These are phyloP conservation scores for Lachnellula willkommii DNA, from an alignment of 2,329 filamentous ascomycete species.

Conservation along the genomic window DNA sequence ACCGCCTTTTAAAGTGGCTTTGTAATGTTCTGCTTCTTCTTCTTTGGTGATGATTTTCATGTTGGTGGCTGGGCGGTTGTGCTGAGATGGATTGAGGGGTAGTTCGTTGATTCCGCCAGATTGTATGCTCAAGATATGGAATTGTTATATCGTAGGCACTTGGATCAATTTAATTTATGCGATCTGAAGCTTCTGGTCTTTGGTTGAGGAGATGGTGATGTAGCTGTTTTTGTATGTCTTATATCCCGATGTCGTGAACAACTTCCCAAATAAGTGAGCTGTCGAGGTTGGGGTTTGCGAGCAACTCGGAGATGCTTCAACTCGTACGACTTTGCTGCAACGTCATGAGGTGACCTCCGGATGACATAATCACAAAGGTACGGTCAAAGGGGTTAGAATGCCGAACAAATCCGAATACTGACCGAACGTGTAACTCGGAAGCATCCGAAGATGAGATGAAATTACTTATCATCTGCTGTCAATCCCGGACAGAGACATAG, in stretches of 20 bases:
- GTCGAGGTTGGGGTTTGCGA: neutral
- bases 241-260: neutral
- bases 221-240: neutral
- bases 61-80: slow-evolving; percentile 2
- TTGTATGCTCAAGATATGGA: neutral
- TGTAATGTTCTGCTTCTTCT: slow-evolving; percentile 84
- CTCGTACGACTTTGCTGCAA: neutral
- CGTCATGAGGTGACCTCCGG: neutral
- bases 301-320: neutral
- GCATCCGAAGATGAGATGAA: too few species aligned
- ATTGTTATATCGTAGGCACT: neutral
- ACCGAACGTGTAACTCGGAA: neutral
- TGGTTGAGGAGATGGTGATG: neutral
- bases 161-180: neutral
- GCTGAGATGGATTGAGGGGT: neutral
- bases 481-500: too few species aligned
- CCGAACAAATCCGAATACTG: neutral
- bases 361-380: neutral
- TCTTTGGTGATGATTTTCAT: slow-evolving; percentile 98
- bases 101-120: neutral
- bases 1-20: slow-evolving; percentile 73
- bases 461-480: too few species aligned
- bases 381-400: neutral
- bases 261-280: neutral
- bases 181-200: neutral